Percentiles rank a stretch among this genome's conserved stretches.
Conservation (phyloP, 805 yeast genomes). For the Lachancea cidri region DNA sequence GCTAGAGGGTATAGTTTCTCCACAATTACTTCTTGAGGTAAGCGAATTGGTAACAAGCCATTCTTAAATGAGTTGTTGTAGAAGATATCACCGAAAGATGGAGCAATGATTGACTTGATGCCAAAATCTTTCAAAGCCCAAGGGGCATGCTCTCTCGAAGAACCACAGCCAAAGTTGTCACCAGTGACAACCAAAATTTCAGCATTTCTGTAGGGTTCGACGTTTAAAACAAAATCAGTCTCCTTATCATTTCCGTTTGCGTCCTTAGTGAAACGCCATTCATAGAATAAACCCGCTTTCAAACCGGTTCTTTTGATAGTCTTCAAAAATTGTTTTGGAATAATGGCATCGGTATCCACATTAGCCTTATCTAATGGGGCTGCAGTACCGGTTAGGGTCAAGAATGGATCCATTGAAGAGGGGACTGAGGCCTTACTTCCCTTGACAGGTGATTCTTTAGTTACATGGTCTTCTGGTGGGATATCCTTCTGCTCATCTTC, state of each 20-base stretch:
- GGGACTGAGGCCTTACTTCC: slow-evolving; percentile 34
- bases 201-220: slow-evolving; percentile 73
- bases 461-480: slow-evolving; percentile 47
- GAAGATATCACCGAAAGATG: slow-evolving; percentile 97
- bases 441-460: slow-evolving; percentile 33
- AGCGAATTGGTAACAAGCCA: slow-evolving; percentile 87
- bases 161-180: slow-evolving; percentile 98
- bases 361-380: slow-evolving; percentile 95
- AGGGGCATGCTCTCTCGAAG: slow-evolving; percentile 98
- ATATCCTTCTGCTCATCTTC: slow-evolving; percentile 60
- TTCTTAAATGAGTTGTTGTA: slow-evolving; percentile 96
- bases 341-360: slow-evolving; percentile 97
- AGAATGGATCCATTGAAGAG: slow-evolving; percentile 69
- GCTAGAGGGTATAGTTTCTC: slow-evolving; percentile 79
- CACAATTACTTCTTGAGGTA: slow-evolving; percentile 71
- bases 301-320: slow-evolving; percentile 97
- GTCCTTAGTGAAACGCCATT: slow-evolving; percentile 71
- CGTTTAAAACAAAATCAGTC: slow-evolving; percentile 90
- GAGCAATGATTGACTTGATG: slow-evolving; percentile 91
- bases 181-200: slow-evolving; percentile 88
- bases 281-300: slow-evolving; percentile 83
- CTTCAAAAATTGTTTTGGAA: slow-evolving; percentile 96
- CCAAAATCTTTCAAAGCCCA: slow-evolving; percentile 99
- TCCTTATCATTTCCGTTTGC: slow-evolving; percentile 64
- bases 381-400: slow-evolving; percentile 73